Evolutionary conservation across 1,139 yeast species (phyloP).

Genomic region (Waltiozyma sp.): DNA sequence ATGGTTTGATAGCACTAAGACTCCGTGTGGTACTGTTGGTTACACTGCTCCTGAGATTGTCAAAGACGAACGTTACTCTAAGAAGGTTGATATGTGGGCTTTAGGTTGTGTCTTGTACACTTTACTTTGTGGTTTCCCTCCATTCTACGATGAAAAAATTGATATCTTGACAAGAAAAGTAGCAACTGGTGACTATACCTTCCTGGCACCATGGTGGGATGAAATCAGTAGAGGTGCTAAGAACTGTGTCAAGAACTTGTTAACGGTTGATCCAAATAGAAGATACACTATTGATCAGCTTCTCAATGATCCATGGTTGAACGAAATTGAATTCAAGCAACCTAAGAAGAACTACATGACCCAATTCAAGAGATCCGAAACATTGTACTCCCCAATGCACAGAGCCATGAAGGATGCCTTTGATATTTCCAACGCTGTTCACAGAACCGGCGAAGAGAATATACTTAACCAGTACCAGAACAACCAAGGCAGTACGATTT

Average conservation of each 20-base stretch:
- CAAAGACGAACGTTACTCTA: conserved; percentile 73
- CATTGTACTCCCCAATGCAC: conserved; percentile 71
- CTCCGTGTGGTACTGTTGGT: conserved; percentile 87
- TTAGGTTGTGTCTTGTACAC: conserved; percentile 89
- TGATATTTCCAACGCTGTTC: conserved; percentile 90
- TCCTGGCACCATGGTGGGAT: conserved; percentile 95
- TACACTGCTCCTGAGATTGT: conserved; percentile 95
- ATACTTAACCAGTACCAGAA: conserved; percentile 28
- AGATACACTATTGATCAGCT: conserved; percentile 75
- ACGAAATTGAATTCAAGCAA: conserved; percentile 12
- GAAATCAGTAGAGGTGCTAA: conserved; percentile 77
- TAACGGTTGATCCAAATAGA: conserved; percentile 72
- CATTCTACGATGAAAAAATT: conserved; percentile 84
- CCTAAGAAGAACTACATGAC: conserved; percentile 11
- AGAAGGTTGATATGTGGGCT: conserved; percentile 94
- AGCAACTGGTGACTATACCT: conserved; percentile 71
- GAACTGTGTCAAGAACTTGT: conserved; percentile 58
- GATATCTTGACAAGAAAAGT: conserved; percentile 76
- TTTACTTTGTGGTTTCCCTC: conserved; percentile 89
- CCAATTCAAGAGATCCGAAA: conserved; percentile 14
- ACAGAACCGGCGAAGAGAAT: conserved; percentile 83
- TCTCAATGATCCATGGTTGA: conserved; percentile 74
- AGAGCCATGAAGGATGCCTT: conserved; percentile 90
- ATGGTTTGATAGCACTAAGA: conserved; percentile 55
- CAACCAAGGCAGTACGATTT: conserved; percentile 17